Percentiles rank a stretch among this genome's conserved stretches.
Conservation (phyloP, 805 yeast species). For the Monosporozyma servazzii region DNA sequence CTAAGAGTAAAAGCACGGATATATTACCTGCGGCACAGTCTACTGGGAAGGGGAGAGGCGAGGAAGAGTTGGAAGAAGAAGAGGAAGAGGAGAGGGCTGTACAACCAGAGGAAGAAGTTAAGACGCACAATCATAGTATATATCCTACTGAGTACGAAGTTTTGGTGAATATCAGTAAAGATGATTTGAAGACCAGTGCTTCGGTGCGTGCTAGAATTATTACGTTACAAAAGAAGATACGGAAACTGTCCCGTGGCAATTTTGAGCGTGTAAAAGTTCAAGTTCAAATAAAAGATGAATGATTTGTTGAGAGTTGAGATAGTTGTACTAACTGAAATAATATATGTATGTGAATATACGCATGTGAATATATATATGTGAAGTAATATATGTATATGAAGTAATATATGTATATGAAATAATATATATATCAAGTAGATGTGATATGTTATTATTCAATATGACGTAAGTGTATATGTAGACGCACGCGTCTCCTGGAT, state of each 20-base stretch:
- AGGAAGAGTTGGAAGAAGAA: not conserved
- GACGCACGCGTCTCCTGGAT: no score
- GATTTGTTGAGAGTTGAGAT: no score
- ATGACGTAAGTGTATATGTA: no score
- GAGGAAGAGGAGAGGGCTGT: not conserved
- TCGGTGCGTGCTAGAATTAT: conserved; percentile 50
- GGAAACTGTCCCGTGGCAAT: conserved; percentile 44
- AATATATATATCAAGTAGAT: no score
- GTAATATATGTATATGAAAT: no score
- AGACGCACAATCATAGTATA: not conserved
- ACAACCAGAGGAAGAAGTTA: not conserved
- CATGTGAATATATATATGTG: not conserved
- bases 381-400: no score
- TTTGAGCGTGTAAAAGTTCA: conserved; percentile 44
- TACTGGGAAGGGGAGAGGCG: no score
- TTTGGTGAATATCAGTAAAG: conserved; percentile 38
- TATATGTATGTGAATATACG: no score
- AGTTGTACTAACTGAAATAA: no score
- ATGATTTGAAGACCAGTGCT: conserved; percentile 49
- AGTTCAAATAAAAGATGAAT: conserved; percentile 34
- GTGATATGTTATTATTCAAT: no score
- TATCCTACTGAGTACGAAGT: conserved; percentile 28
- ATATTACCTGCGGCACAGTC: no score
- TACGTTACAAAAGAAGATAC: conserved; percentile 50
- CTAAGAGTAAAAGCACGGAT: not conserved